phyloP scores from a whole-genome alignment of 2,329 filamentous ascomycete genomes.

The Monilinia polystroma region DNA sequence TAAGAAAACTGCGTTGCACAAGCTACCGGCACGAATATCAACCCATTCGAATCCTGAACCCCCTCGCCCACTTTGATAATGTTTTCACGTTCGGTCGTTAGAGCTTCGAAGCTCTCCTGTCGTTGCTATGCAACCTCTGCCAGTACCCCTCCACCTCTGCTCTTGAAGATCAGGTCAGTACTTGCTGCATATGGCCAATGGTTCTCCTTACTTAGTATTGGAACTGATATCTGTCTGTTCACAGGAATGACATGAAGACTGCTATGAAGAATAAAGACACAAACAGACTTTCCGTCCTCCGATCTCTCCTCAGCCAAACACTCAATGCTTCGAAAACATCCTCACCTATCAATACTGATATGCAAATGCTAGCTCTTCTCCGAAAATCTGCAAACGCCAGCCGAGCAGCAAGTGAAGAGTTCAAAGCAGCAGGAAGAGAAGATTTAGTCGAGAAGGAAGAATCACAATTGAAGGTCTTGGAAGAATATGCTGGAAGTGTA shows the following conservation, averaged over 20 bases:
- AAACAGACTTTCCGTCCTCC: constrained; percentile 65
- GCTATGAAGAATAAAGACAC: constrained; percentile 66
- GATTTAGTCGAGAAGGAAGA: constrained; percentile 72
- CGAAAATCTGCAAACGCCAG: constrained; percentile 60
- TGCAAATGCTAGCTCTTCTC: constrained; percentile 66
- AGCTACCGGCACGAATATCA: neutral
- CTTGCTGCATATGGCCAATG: neutral
- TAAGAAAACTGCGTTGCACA: neutral
- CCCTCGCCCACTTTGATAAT: constrained; percentile 22
- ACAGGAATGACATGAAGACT: constrained; percentile 56
- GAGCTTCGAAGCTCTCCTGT: constrained; percentile 33
- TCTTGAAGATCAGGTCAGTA: constrained; percentile 41
- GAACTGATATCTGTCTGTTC: neutral
- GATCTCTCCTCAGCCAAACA: constrained; percentile 65
- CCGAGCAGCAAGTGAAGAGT: constrained; percentile 61
- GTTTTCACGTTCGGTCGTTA: constrained; percentile 29
- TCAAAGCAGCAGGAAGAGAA: constrained; percentile 59
- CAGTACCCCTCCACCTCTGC: constrained; percentile 39
- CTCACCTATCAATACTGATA: constrained; percentile 67
- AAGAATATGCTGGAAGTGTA: constrained; percentile 61
- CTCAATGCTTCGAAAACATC: constrained; percentile 74
- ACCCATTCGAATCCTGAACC: neutral
- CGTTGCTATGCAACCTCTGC: constrained; percentile 36
- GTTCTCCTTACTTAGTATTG: neutral
- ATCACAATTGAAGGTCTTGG: constrained; percentile 61